Evolutionary conservation across 768 basidiomycete species (phyloP), one percentile per base, ranked within the genome.

Genomic region (Amanita polypyramis): DNA sequence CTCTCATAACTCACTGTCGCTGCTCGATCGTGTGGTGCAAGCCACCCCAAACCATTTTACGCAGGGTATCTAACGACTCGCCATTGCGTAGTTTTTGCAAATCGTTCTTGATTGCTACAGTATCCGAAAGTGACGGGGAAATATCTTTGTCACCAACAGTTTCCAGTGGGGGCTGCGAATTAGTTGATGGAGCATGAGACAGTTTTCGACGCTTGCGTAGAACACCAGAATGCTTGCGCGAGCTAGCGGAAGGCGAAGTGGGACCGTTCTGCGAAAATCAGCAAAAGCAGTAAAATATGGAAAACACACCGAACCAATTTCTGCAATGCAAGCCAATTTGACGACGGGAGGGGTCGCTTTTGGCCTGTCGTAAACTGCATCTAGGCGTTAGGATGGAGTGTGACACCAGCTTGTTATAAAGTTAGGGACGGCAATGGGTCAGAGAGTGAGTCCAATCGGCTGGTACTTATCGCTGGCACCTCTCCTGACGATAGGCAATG

Each of bases 261-360:
- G 55, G 35, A 23, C 47, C 43, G 38, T 29, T 34, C 39, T 47
- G 34, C 14, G 23, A 10, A n/a, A 12, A 34, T 48, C 27, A 15
- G 14, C 21, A 6, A 29, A 23, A 27, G 35, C 25, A 30, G 27
- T 5, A 15, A 43, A 12, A 42, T 34, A 14, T 34, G 30, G 29
- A 25, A 8, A 33, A 51, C 44, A 8, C 41, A 20, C 29, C 17
- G 34, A 41, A 43, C 63, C 30, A 43, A 79, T 62, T 77, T 75
- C 54, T 74, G 68, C 37, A 82, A 57, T 1, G 73, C 68, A 12
- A 76, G 55, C 81, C 81, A 82, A 57, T 82, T 82, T 38, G 76
- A 72, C 9, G 79, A 80, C 1, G 78, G 32, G 44, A 21, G 20
- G n/a, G 20, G 20, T 12, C 20, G 15, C n/a, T 42, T 40, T 14